Evolutionary conservation across 2,329 filamentous ascomycete genomes (phyloP).

Genomic region (Lizonia empirigonia): DNA sequence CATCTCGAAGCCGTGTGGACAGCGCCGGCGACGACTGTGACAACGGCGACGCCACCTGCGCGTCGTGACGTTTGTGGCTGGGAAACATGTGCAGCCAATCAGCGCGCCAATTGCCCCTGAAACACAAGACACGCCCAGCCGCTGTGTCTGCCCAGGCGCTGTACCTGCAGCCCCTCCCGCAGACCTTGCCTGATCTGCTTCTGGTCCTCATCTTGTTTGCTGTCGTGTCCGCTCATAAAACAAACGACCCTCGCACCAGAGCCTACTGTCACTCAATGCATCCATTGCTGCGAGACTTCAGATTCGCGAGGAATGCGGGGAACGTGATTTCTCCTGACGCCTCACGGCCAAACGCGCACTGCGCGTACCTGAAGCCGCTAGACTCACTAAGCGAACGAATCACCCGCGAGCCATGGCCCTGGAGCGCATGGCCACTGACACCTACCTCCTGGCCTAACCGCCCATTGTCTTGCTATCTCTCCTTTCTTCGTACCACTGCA

Average conservation of each 20-base stretch:
- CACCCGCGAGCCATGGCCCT: slow-evolving; percentile 19
- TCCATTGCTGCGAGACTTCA: neutral
- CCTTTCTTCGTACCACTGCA: slow-evolving; percentile 17
- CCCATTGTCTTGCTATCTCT: slow-evolving; percentile 22
- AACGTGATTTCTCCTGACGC: slow-evolving; percentile 13
- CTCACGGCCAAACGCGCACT: slow-evolving; percentile 24
- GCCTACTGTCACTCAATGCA: neutral
- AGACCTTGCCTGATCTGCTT: slow-evolving; percentile 6
- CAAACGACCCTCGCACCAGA: neutral
- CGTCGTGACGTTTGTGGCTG: slow-evolving; percentile 14
- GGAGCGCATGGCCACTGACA: slow-evolving; percentile 16
- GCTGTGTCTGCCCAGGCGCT: too few relatives aligned
- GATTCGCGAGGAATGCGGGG: slow-evolving; percentile 20
- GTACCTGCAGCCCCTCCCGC: slow-evolving; percentile 12
- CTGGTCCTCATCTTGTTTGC: neutral
- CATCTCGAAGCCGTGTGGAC: slow-evolving; percentile 12
- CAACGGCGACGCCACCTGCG: slow-evolving; percentile 19
- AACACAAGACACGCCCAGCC: slow-evolving; percentile 8
- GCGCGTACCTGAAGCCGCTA: slow-evolving; percentile 30
- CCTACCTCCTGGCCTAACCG: slow-evolving; percentile 29
- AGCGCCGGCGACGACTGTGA: slow-evolving; percentile 19
- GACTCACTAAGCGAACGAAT: slow-evolving; percentile 28
- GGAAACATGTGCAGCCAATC: slow-evolving; percentile 22
- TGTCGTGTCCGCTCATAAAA: too few relatives aligned
- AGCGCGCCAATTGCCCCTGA: slow-evolving; percentile 7